These are phyloP conservation scores for Coemansia sp. DNA, from an alignment of 192 early-diverging fungal species.

Conservation along the genomic window DNA sequence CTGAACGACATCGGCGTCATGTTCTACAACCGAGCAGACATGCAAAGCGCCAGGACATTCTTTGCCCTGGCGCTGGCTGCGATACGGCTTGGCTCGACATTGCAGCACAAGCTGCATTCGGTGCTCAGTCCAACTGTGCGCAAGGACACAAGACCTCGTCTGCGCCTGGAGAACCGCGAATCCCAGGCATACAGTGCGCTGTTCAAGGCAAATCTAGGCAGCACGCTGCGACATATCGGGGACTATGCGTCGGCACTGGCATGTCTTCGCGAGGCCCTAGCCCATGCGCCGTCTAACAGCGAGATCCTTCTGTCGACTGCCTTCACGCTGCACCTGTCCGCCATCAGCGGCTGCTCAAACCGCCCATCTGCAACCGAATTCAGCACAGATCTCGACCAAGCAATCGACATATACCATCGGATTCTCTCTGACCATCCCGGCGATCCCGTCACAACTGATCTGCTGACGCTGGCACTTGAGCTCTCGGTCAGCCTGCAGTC, in stretches of 20 bases:
- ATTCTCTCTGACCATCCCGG: constrained; percentile 35
- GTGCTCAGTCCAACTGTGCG: constrained; percentile 12
- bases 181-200: constrained; percentile 29
- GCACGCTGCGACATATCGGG: constrained; percentile 27
- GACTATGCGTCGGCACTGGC: constrained; percentile 17
- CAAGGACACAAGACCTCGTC: not conserved
- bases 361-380: not conserved
- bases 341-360: constrained; percentile 16
- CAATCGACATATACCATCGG: constrained; percentile 45
- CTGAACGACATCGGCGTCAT: constrained; percentile 45
- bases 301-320: constrained; percentile 34
- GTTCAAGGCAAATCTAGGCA: constrained; percentile 39
- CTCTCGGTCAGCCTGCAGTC: constrained; percentile 23
- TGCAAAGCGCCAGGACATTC: constrained; percentile 18
- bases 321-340: constrained; percentile 29
- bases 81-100: constrained; percentile 8
- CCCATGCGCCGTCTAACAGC: constrained; percentile 26
- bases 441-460: constrained; percentile 41
- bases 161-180: constrained; percentile 1
- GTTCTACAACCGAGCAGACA: constrained; percentile 25
- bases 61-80: constrained; percentile 24
- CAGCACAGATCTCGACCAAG: constrained; percentile 23
- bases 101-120: constrained; percentile 23
- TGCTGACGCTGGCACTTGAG: constrained; percentile 42
- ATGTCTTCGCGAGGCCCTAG: constrained; percentile 21